phyloP scores from a whole-genome alignment of 2,329 filamentous ascomycete genomes.

The Dactylonectria macrodidyma region DNA sequence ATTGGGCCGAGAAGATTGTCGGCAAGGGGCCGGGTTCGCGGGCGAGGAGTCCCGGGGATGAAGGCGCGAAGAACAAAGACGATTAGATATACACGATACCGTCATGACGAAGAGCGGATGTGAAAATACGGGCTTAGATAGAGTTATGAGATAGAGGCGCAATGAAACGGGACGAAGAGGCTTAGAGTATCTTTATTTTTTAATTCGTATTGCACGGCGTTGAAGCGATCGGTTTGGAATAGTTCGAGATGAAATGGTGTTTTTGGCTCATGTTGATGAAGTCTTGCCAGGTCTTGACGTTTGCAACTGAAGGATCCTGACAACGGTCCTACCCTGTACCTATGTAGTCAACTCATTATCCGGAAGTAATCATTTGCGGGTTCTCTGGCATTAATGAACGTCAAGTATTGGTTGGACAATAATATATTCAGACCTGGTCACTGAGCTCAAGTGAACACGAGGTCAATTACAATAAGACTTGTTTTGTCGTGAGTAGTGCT shows the following conservation, averaged over 20 bases:
- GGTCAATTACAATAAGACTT: no score
- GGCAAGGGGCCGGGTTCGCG: slow-evolving; percentile 56
- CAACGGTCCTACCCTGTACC: not conserved
- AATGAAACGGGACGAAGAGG: not conserved
- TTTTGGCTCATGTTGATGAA: no score
- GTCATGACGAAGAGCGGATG: slow-evolving; percentile 2
- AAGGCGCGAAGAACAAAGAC: slow-evolving; percentile 31
- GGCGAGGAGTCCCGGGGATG: slow-evolving; percentile 48
- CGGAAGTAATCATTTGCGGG: no score
- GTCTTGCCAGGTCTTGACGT: not conserved
- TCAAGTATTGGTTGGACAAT: no score
- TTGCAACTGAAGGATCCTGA: not conserved
- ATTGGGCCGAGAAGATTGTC: slow-evolving; percentile 70
- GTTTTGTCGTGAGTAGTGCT: no score
- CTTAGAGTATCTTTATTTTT: not conserved
- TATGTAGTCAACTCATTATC: no score
- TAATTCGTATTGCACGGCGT: not conserved
- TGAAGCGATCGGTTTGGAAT: not conserved
- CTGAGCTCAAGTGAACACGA: no score
- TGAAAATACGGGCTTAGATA: slow-evolving; percentile 16
- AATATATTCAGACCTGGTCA: no score
- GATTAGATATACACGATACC: slow-evolving; percentile 10
- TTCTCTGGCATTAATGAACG: no score
- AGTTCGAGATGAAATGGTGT: slow-evolving; percentile 8
- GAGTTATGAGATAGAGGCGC: slow-evolving; percentile 17